These are phyloP conservation scores for Stephanodiscus triporus DNA, from an alignment of 108 stramenopile species.

Conservation along the genomic window DNA sequence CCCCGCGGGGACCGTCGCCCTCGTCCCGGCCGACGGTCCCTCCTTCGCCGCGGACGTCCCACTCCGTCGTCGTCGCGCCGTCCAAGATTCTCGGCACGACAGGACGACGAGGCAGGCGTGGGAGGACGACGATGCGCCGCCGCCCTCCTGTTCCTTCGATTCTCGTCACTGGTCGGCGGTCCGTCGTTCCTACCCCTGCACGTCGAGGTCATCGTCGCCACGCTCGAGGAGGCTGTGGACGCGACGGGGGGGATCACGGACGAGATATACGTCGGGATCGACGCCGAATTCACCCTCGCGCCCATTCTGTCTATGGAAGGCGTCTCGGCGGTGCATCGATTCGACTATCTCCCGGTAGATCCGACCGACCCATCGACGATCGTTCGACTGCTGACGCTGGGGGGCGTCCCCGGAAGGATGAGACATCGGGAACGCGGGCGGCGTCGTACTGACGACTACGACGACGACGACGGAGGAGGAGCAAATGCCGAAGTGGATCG, in stretches of 20 bases:
- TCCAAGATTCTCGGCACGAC: too few relatives aligned
- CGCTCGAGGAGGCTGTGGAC: background rate
- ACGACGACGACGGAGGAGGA: too few relatives aligned
- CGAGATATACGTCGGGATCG: constrained; percentile 11
- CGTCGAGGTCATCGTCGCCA: constrained; percentile 49
- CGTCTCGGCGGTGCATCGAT: constrained; percentile 25
- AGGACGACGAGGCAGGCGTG: background rate
- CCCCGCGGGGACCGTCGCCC: too few relatives aligned
- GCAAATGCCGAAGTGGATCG: too few relatives aligned
- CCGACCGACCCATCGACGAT: constrained; percentile 31
- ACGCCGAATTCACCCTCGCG: constrained; percentile 3
- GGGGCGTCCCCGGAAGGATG: constrained; percentile 31
- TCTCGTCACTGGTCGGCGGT: constrained; percentile 52
- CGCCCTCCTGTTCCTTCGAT: constrained; percentile 22
- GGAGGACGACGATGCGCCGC: too few relatives aligned
- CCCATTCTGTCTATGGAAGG: constrained; percentile 4
- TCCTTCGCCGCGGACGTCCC: too few relatives aligned
- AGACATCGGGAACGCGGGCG: constrained; percentile 18
- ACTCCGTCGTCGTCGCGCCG: too few relatives aligned
- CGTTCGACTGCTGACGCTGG: constrained; percentile 21
- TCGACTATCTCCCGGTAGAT: constrained; percentile 45
- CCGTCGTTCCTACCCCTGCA: constrained; percentile 44
- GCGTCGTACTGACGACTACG: too few relatives aligned
- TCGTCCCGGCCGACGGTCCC: too few relatives aligned
- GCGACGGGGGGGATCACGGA: background rate